phyloP scores from a whole-genome alignment of 1,284 basidiomycete genomes.

The Gastroboletus turbinatus region DNA sequence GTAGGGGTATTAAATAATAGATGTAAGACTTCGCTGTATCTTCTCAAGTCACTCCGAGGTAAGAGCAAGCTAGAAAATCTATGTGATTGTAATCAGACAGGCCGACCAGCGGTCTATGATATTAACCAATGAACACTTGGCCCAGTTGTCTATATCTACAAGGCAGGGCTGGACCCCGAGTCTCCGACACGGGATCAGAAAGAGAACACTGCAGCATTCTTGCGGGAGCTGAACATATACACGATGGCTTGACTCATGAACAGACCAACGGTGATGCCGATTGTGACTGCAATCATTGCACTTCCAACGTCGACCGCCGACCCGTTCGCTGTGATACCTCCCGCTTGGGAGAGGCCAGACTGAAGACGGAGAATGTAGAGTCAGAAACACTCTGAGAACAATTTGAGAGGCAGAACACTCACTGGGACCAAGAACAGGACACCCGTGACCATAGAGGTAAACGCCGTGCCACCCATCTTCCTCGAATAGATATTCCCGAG shows the following conservation, averaged over 20 bases:
- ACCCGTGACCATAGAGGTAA: conserved; percentile 87
- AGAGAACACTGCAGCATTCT: conserved; percentile 82
- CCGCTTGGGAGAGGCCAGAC: conserved; percentile 86
- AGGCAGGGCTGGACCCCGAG: neutral
- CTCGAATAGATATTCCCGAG: conserved; percentile 84
- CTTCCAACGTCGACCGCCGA: conserved; percentile 74
- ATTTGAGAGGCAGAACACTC: conserved; percentile 30
- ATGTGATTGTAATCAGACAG: neutral
- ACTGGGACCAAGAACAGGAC: conserved; percentile 84
- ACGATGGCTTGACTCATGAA: conserved; percentile 87
- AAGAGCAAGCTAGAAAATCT: neutral
- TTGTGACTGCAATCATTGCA: conserved; percentile 87
- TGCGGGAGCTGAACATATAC: conserved; percentile 81
- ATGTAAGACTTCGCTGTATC: conserved; percentile 4
- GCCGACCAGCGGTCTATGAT: conserved; percentile 6
- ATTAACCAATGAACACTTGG: neutral
- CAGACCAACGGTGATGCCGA: conserved; percentile 88
- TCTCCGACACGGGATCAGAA: conserved; percentile 45
- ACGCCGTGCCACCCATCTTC: conserved; percentile 85
- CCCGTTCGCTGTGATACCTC: conserved; percentile 70
- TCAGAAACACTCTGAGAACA: conserved; percentile 1
- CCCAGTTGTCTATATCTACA: conserved; percentile 1
- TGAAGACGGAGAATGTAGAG: conserved; percentile 32
- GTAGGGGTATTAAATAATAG: conserved; percentile 2
- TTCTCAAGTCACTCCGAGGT: neutral